These are phyloP conservation scores for Talaromyces albobiverticillius DNA, from an alignment of 2,329 filamentous ascomycete genomes.

Conservation along the genomic window DNA sequence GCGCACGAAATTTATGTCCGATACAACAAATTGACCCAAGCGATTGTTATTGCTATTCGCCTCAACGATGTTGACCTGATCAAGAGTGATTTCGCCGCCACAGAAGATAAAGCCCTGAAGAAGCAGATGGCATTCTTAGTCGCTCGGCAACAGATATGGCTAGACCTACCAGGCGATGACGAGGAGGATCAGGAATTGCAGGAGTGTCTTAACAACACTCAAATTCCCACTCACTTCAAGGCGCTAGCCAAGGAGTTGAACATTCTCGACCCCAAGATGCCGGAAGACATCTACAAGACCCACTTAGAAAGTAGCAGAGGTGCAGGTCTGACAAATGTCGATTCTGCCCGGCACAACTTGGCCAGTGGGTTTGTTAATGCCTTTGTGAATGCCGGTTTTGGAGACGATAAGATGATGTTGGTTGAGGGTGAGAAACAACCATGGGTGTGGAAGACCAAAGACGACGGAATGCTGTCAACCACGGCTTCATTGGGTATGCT, in stretches of 20 bases:
- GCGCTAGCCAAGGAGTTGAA: conserved; percentile 92
- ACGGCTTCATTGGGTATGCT: conserved; percentile 90
- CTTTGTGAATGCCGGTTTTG: conserved; percentile 93
- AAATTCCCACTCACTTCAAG: conserved; percentile 89
- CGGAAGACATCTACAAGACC: conserved; percentile 99
- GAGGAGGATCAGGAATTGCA: conserved; percentile 71
- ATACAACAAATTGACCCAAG: conserved; percentile 90
- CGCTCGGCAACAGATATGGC: conserved; percentile 82
- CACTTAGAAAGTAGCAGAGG: conserved; percentile 94
- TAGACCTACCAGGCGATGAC: conserved; percentile 62
- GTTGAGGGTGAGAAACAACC: conserved; percentile 82
- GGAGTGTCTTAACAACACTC: conserved; percentile 84
- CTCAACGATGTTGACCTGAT: conserved; percentile 86
- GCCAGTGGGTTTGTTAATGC: conserved; percentile 95
- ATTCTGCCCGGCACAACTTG: conserved; percentile 93
- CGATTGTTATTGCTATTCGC: conserved; percentile 89
- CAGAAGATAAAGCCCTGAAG: conserved; percentile 76
- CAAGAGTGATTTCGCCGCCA: conserved; percentile 73
- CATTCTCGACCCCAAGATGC: conserved; percentile 92
- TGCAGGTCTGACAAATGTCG: conserved; percentile 87
- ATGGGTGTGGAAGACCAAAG: conserved; percentile 99
- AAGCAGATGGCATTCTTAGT: conserved; percentile 94
- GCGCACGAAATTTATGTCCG: conserved; percentile 91
- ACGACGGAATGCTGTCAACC: conserved; percentile 95
- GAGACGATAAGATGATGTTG: conserved; percentile 97